Evolutionary conservation across 805 yeast species (phyloP), one percentile per base, ranked within the genome.

Genomic region (Saccharomycopsis selenospora): DNA sequence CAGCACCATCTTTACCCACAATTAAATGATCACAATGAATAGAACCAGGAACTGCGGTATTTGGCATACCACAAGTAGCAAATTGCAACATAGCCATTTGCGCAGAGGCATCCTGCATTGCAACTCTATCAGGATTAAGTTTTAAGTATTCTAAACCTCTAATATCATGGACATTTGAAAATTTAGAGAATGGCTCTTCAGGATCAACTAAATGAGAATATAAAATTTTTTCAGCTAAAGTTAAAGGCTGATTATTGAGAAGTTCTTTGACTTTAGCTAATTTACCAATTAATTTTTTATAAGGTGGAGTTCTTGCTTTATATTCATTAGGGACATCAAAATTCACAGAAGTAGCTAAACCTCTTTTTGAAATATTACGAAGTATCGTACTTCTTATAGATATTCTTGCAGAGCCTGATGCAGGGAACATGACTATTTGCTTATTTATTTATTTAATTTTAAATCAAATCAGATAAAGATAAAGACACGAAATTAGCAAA

Each of bases 51-150:
- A 95, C 95, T 4, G 85, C 85, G 17, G 96, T 91, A 30, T 78
- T 67, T 45, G 84, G 72, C 78, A 91, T 79, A 30, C 95, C 95
- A 56, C 96, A 91, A 47, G 97, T 88, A 96, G 93, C 93, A 72
- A 93, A 93, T 70, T 93, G 99, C 59, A 93, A 73, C 57, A 93
- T 73, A n/a, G 99, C 99, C 87, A 91, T 93, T 70, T 93, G 99
- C 17, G 99, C 99, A 27, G 96, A 86, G n/a, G 99, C 99, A 74
- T 93, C 99, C 73, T 93, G 99, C 95, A 95, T 91, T 24, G 99
- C 99, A 43, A 93, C 98, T 66, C 99, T 80, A 65, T 93, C 99
- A 22, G 99, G 99, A 65, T 85, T 80, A 60, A 93, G 76, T 72
- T 93, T 93, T 66, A 93, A 76, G 69, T 93, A 93, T 46, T 90